A percentile compares a stretch with the other conserved stretches of the same genome.
Evolutionary conservation across 2,329 filamentous ascomycete species (phyloP).

Genomic region (Bipolaris bicolor): DNA sequence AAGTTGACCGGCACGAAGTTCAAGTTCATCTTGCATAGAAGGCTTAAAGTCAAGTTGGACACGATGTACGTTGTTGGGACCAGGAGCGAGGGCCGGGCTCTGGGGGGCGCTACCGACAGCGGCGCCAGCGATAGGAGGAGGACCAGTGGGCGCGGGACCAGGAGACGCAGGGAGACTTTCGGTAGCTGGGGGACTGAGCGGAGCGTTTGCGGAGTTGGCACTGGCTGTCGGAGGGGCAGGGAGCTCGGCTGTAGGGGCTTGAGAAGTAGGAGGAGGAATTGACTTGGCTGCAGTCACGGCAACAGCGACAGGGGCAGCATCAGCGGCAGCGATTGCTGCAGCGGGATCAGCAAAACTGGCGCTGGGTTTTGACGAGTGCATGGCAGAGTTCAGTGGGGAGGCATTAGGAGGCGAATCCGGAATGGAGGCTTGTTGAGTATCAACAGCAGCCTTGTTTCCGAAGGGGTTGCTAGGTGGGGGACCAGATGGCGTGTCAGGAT

Average conservation of each 20-base stretch:
- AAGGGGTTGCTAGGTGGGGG: slow-evolving; percentile 64
- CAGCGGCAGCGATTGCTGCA: slow-evolving; percentile 51
- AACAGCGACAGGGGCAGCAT: slow-evolving; percentile 49
- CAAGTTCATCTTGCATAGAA: slow-evolving; percentile 90
- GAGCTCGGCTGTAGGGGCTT: slow-evolving; percentile 36
- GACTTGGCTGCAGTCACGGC: slow-evolving; percentile 39
- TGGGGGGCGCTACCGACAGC: slow-evolving; percentile 68
- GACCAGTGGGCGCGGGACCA: slow-evolving; percentile 51
- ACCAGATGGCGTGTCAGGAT: slow-evolving; percentile 41
- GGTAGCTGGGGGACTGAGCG: slow-evolving; percentile 66
- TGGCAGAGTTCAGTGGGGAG: slow-evolving; percentile 26
- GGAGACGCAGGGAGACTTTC: slow-evolving; percentile 63
- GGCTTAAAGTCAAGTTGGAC: slow-evolving; percentile 94
- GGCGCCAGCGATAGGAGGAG: slow-evolving; percentile 57
- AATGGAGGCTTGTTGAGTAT: slow-evolving; percentile 39
- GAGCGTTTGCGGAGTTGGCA: slow-evolving; percentile 44
- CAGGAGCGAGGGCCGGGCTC: slow-evolving; percentile 55
- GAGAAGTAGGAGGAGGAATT: slow-evolving; percentile 37
- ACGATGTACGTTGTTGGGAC: slow-evolving; percentile 75
- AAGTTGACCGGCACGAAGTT: slow-evolving; percentile 78
- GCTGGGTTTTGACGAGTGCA: slow-evolving; percentile 33
- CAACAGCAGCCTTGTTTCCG: slow-evolving; percentile 47
- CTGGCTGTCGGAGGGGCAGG: slow-evolving; percentile 58
- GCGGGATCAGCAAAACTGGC: slow-evolving; percentile 41
- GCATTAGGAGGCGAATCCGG: slow-evolving; percentile 35